A percentile compares a stretch with the other conserved stretches of the same genome.
Evolutionary conservation across 148 eudicot species (phyloP).

Genomic region (Drosera capensis): DNA sequence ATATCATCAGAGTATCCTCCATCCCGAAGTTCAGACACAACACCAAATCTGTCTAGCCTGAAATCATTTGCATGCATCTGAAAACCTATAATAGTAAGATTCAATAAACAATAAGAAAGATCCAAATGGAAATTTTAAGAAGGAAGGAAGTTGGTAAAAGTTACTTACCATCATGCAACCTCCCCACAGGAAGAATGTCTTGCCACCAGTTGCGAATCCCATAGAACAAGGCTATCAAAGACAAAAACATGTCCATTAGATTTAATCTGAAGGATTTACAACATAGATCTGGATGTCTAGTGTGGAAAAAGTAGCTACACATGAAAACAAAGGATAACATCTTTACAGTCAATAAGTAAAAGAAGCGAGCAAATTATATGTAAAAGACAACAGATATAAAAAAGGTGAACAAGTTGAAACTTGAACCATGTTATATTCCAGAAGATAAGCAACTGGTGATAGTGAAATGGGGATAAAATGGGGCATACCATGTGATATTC

Average conservation of each 20-base stretch:
- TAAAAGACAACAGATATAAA: not conserved
- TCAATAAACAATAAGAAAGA: not conserved
- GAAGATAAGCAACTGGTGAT: not conserved
- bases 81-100: slow-evolving; percentile 7
- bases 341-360: not conserved
- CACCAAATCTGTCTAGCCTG: slow-evolving; percentile 61
- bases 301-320: too few relatives aligned
- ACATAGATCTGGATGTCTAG: too few relatives aligned
- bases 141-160: slow-evolving; percentile 3
- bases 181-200: slow-evolving; percentile 95
- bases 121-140: slow-evolving; percentile 6
- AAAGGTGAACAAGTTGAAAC: not conserved
- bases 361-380: not conserved
- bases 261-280: too few relatives aligned
- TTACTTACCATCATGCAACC: slow-evolving; percentile 97
- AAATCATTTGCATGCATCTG: slow-evolving; percentile 99
- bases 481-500: slow-evolving; percentile 33
- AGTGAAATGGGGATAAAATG: not conserved
- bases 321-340: too few relatives aligned
- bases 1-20: slow-evolving; percentile 99
- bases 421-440: not conserved
- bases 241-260: not conserved
- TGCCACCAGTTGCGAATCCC: slow-evolving; percentile 99
- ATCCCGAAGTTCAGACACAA: slow-evolving; percentile 82
- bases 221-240: slow-evolving; percentile 86